phyloP scores from a whole-genome alignment of 192 early-diverging fungal genomes.

The Backusella macrospora region DNA sequence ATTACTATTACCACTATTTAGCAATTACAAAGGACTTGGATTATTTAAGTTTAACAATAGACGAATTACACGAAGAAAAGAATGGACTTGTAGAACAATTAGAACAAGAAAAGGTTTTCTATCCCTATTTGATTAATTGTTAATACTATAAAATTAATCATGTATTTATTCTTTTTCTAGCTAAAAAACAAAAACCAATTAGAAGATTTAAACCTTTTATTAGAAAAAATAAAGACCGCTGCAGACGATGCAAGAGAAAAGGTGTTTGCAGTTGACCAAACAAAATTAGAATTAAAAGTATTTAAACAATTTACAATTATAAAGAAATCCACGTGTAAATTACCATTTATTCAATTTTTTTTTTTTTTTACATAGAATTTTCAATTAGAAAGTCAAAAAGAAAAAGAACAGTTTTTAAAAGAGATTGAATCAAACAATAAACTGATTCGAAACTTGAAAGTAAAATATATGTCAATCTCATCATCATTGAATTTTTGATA shows the following conservation, averaged over 20 bases:
- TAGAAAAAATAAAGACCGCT: conserved; percentile 35
- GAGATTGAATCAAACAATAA: neutral
- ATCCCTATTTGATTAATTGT: neutral
- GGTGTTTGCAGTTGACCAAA: conserved; percentile 16
- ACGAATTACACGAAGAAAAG: conserved; percentile 36
- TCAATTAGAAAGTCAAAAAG: neutral
- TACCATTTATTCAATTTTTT: too few relatives aligned
- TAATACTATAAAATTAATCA: too few relatives aligned
- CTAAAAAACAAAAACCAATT: conserved; percentile 25
- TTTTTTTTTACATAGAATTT: too few relatives aligned
- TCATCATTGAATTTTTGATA: neutral
- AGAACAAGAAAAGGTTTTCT: conserved; percentile 35
- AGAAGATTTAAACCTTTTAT: conserved; percentile 35
- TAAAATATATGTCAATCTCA: neutral
- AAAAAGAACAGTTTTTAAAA: neutral
- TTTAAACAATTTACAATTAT: too few relatives aligned
- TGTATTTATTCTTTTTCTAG: neutral
- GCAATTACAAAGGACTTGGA: conserved; percentile 39
- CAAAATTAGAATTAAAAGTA: conserved; percentile 23
- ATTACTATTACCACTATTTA: neutral
- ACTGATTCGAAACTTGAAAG: conserved; percentile 3
- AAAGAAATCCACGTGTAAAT: neutral
- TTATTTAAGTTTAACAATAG: conserved; percentile 36
- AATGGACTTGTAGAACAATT: conserved; percentile 21
- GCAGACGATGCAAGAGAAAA: conserved; percentile 36